Evolutionary conservation across 192 early-diverging fungal genomes (phyloP), one percentile per base, ranked within the genome.

Genomic region (Thoreauomyces humboldtii): DNA sequence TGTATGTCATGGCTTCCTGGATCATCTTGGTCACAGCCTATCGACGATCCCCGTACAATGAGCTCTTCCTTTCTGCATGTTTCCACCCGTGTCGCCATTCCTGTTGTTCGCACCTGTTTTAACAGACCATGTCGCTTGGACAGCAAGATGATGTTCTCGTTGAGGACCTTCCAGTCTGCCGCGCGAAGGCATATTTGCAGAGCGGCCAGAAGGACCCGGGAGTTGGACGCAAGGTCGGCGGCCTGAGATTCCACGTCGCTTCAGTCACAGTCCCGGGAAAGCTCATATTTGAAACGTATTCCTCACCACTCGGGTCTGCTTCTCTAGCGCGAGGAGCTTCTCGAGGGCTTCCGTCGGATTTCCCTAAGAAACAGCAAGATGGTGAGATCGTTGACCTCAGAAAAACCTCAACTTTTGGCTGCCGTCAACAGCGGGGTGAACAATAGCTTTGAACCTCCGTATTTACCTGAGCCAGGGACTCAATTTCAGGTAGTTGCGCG

Each of bases 61-160:
- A 41, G n/a, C 38, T 9, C 38, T 12, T 41, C 38, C 38, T n/a
- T n/a, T n/a, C n/a, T n/a, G n/a, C n/a, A n/a, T n/a, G n/a, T n/a
- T n/a, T n/a, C n/a, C n/a, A n/a, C n/a, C n/a, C n/a, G n/a, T n/a
- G n/a, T n/a, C n/a, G n/a, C n/a, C n/a, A n/a, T n/a, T n/a, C n/a
- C n/a, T n/a, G n/a, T n/a, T n/a, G n/a, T n/a, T n/a, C 58, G 52
- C 67, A 89, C 87, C 63, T 80, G 79, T 75, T 98, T 97, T 67
- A 99, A 77, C 65, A 96, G 88, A 21, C 92, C 97, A 78, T 96
- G 91, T 70, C 96, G 96, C 78, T 99, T 99, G n/a, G 93, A 89
- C 55, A 99, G 77, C 24, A 93, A 70, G 11, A 90, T 85, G 38
- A 99, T 87, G 62, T 96, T 78, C 63, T 99, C 94, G 73, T 95